Base-by-base conservation (phyloP, 2,329 filamentous ascomycete genomes). In the Stemphylium vesicarium region DNA sequence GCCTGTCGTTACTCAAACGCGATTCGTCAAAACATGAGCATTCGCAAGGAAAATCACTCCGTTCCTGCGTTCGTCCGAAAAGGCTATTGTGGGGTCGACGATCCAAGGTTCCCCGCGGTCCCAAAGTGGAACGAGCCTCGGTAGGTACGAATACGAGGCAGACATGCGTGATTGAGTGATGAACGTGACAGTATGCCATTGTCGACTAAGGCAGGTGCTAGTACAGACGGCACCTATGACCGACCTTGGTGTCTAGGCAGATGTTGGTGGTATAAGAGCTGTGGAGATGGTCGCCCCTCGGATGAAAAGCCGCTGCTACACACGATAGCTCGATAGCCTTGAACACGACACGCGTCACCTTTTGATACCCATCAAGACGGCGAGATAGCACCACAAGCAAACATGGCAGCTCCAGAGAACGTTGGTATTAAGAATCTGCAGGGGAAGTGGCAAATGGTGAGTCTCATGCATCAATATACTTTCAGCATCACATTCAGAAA, bases 361-460 rank as follows among this genome's bases (percentile, higher is more conserved):
- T 39, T 38, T 15, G n/a, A n/a, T 16, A 13, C 2, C 10, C 42
- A 39, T 11, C 5, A 16, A 16, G 38, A 10, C 40, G 41, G 48
- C 3, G 38, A 36, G 12, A 41, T 10, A 40, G 2, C 13, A 24
- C 15, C 4, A 46, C 22, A 12, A 56, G 6, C 29, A 43, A 73
- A 26, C 7, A 78, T 78, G 75, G 75, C 75, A 13, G 74, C 75
- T 31, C 75, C 75, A 48, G 57, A 64, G 37, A 61, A 59, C 24
- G 64, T 65, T 20, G 71, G 65, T n/a, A 65, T 76, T 41, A 71
- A 70, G 33, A 65, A 73, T 39, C 65, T 77, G 7, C 66, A 69
- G n/a, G 75, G 75, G 4, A 73, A 71, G 65, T 78, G 74, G 73
- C 29, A 70, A 43, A 72, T 78, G 57, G 75, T 77, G 66, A 16